Conservation (phyloP, 1,139 yeast genomes). For the Kluyveromyces sp. region DNA sequence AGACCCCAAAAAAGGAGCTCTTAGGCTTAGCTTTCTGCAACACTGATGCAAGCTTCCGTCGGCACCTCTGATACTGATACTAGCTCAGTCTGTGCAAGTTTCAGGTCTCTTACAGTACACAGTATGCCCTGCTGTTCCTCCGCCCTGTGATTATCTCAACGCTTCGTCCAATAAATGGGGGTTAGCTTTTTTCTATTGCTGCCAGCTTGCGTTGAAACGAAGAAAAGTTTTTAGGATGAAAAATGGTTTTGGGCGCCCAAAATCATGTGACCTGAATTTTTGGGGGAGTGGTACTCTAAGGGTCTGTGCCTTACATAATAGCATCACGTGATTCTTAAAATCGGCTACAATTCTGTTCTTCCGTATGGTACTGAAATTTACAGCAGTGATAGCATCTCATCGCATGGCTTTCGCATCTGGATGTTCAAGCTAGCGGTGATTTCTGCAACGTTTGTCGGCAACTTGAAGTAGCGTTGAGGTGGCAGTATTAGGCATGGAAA, state of each 20-base stretch:
- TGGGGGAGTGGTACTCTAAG: not conserved
- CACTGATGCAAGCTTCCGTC: not conserved
- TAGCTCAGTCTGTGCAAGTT: not conserved
- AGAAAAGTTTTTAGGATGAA: not conserved
- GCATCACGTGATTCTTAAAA: not conserved
- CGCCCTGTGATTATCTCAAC: not conserved
- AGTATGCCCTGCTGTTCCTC: not conserved
- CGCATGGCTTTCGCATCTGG: not conserved
- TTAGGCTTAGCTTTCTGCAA: not conserved
- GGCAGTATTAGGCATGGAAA: no score
- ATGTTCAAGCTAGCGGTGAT: no score
- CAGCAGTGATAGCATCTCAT: not conserved
- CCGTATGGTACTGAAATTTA: not conserved
- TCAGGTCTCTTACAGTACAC: not conserved
- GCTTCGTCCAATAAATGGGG: slow-evolving; percentile 5
- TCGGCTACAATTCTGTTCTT: no score
- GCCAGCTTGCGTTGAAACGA: not conserved
- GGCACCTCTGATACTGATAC: not conserved
- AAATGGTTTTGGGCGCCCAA: not conserved
- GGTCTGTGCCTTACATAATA: no score
- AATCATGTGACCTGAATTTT: not conserved
- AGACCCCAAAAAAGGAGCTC: not conserved
- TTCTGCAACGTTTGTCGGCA: no score
- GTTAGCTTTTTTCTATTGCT: not conserved
- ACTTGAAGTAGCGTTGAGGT: no score